phyloP scores from a whole-genome alignment of 2,329 filamentous ascomycete species.

The Colletotrichum gigasporum region DNA sequence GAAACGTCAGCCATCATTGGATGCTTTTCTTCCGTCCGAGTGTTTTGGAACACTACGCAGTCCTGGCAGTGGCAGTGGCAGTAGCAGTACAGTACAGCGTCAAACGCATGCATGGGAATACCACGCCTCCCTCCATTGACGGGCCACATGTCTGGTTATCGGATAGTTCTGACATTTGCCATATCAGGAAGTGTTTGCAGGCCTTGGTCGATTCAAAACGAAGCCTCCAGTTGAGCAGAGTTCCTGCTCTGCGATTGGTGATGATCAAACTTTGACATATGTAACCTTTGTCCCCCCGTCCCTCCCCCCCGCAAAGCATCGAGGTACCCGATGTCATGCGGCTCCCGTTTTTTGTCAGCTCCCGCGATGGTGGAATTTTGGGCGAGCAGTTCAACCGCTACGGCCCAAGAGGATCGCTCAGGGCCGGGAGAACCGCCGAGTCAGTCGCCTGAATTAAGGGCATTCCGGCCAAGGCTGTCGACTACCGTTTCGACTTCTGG shows the following conservation, averaged over 20 bases:
- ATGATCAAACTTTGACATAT: constrained; percentile 33
- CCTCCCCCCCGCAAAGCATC: constrained; percentile 21
- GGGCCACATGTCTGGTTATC: constrained; percentile 17
- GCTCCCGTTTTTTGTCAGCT: constrained; percentile 7
- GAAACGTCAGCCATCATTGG: constrained; percentile 29
- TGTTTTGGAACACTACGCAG: constrained; percentile 30
- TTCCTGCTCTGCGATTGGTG: constrained; percentile 33
- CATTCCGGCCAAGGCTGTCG: constrained; percentile 6
- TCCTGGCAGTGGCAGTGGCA: too few relatives aligned
- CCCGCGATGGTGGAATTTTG: not conserved
- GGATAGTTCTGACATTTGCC: constrained; percentile 28
- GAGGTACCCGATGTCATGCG: constrained; percentile 21
- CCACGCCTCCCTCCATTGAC: constrained; percentile 9
- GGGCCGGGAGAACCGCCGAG: constrained; percentile 9
- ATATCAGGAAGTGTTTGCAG: constrained; percentile 31
- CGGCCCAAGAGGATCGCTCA: not conserved
- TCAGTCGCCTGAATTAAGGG: constrained; percentile 15
- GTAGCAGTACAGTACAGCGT: too few relatives aligned
- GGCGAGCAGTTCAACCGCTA: not conserved
- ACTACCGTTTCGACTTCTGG: constrained; percentile 30
- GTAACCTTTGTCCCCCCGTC: constrained; percentile 14
- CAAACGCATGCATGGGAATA: not conserved
- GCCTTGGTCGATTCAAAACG: constrained; percentile 28
- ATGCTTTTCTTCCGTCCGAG: constrained; percentile 25
- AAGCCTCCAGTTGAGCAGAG: constrained; percentile 20